Evolutionary conservation across 331 rosid species (phyloP).

Genomic region (Quercus phellos): DNA sequence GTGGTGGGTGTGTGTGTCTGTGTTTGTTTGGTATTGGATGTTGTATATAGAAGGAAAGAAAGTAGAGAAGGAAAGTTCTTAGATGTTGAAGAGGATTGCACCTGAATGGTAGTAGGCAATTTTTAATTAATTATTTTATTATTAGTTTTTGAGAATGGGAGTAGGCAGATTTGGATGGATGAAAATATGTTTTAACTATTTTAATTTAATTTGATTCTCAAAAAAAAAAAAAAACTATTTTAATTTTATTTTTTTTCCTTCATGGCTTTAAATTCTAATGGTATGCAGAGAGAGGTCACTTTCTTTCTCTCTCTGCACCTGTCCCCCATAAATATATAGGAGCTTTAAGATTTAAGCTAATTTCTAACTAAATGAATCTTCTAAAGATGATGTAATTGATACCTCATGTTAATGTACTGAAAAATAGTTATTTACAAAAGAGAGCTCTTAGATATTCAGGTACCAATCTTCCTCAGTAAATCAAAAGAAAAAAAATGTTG

Average conservation of each 20-base stretch:
- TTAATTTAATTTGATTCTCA: not conserved
- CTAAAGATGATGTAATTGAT: no score
- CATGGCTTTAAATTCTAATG: not conserved
- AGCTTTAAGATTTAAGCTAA: no score
- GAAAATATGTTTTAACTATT: not conserved
- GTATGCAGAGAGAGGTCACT: not conserved
- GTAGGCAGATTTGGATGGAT: not conserved
- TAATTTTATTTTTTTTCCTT: not conserved
- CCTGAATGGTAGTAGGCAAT: no score
- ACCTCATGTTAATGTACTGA: no score
- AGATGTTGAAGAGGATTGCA: not conserved
- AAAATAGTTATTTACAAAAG: no score
- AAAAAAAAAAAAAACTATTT: not conserved
- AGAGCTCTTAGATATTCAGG: no score
- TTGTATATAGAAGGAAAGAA: not conserved
- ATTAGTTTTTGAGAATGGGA: not conserved
- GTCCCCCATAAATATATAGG: not conserved
- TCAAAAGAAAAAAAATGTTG: no score
- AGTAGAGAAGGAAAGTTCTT: not conserved
- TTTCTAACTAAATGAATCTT: no score
- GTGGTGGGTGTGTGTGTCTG: no score
- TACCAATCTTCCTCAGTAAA: no score
- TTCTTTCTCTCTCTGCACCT: not conserved
- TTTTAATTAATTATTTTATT: no score
- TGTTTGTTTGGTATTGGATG: no score